A percentile compares a stretch with the other conserved stretches of the same genome.
phyloP scores from a whole-genome alignment of 2,329 filamentous ascomycete species.

The Colletotrichum tabaci region DNA sequence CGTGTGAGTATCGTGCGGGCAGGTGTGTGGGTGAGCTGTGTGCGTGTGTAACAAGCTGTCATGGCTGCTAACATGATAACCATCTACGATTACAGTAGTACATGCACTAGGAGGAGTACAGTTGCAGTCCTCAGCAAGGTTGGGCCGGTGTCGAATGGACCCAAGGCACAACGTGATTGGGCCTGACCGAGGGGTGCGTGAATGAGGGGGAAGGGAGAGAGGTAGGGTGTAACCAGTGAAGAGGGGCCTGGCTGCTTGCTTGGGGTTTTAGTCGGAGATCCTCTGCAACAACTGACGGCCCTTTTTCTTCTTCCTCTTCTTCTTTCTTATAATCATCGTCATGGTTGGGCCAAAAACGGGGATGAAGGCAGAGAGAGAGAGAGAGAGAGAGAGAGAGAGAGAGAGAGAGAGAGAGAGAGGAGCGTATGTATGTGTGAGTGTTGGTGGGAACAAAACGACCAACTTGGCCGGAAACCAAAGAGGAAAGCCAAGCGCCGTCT shows the following conservation, averaged over 20 bases:
- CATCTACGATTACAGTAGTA: no score
- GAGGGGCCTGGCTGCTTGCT: slow-evolving; percentile 28
- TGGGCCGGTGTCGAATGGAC: slow-evolving; percentile 23
- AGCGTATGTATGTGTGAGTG: no score
- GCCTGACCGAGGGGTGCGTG: slow-evolving; percentile 17
- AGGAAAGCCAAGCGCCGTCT: not conserved
- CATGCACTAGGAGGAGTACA: slow-evolving; percentile 1
- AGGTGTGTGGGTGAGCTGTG: not conserved
- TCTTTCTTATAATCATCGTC: no score
- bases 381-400: no score
- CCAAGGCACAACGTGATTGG: slow-evolving; percentile 27
- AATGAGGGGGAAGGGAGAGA: not conserved
- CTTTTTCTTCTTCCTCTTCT: not conserved
- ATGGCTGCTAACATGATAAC: not conserved
- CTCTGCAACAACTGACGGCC: slow-evolving; percentile 24
- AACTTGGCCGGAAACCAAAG: not conserved
- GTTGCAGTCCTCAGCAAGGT: slow-evolving; percentile 20
- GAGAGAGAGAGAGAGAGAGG: no score
- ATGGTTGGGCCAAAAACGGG: no score
- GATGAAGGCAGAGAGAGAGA: no score
- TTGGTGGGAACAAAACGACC: not conserved
- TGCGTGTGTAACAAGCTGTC: slow-evolving; percentile 10
- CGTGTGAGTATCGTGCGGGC: not conserved
- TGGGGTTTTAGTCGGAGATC: slow-evolving; percentile 35
- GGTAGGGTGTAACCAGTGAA: slow-evolving; percentile 25